Percentiles rank a stretch among this genome's conserved stretches.
phyloP scores from a whole-genome alignment of 306 rosid genomes.

The Aeschynomene evenia region DNA sequence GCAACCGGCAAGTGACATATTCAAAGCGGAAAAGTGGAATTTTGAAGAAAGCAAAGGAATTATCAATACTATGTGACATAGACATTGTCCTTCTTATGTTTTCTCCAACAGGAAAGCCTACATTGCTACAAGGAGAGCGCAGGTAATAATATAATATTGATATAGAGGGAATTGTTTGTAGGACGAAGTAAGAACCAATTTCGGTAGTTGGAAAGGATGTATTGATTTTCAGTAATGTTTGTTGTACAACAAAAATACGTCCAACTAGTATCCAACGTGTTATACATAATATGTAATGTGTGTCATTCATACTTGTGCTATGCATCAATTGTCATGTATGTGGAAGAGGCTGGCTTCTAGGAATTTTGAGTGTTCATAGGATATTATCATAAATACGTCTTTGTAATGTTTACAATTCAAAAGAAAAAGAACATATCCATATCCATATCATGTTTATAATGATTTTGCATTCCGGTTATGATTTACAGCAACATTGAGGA shows the following conservation, averaged over 20 bases:
- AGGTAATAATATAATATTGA: constrained; percentile 37
- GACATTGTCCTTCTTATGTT: constrained; percentile 73
- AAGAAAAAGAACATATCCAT: not conserved
- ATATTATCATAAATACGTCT: not conserved
- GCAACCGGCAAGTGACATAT: constrained; percentile 71
- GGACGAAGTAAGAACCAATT: constrained; percentile 1
- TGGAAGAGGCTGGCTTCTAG: not conserved
- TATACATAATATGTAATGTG: too few relatives aligned
- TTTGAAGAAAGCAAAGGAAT: constrained; percentile 72
- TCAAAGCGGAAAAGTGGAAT: constrained; percentile 71
- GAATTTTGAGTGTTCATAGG: not conserved
- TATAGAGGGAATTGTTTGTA: not conserved
- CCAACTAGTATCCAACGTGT: too few relatives aligned
- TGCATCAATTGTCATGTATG: not conserved
- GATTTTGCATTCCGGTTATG: constrained; percentile 1
- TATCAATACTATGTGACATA: constrained; percentile 71
- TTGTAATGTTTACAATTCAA: not conserved
- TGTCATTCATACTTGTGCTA: too few relatives aligned
- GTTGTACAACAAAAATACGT: too few relatives aligned
- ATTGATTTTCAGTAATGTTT: too few relatives aligned
- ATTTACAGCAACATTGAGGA: constrained; percentile 58
- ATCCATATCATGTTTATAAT: not conserved
- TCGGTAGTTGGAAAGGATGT: not conserved
- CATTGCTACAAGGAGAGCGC: constrained; percentile 66
- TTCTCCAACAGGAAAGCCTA: constrained; percentile 73